These are phyloP conservation scores for Rhynchospora pubera DNA, from an alignment of 176 grass and related monocot genomes.

Conservation along the genomic window DNA sequence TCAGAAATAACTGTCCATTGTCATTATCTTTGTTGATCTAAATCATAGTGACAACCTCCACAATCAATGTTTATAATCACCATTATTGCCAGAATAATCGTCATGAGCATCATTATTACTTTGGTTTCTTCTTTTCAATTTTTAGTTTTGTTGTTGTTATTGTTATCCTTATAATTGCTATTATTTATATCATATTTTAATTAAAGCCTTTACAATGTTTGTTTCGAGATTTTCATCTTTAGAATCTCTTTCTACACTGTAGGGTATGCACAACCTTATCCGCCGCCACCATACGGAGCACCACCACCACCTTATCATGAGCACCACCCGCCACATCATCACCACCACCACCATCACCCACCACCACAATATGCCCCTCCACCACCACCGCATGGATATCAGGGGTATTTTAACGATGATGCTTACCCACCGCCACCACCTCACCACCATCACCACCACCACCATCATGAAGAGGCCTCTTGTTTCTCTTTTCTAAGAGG, in stretches of 20 bases:
- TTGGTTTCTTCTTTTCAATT: neutral
- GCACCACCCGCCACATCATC: neutral
- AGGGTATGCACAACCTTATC: slow-evolving; percentile 13
- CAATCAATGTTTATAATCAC: neutral
- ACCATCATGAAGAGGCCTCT: slow-evolving; percentile 39
- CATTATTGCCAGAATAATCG: too few species aligned
- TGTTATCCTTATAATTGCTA: neutral
- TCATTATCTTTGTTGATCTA: too few species aligned
- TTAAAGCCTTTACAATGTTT: neutral
- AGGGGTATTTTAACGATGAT: slow-evolving; percentile 68
- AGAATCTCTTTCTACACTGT: neutral
- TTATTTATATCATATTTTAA: neutral
- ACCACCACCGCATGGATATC: slow-evolving; percentile 56
- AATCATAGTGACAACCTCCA: neutral
- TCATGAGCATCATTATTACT: neutral
- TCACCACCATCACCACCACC: slow-evolving; percentile 23
- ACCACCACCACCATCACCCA: slow-evolving; percentile 20
- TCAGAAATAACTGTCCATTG: too few species aligned
- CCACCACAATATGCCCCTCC: slow-evolving; percentile 26
- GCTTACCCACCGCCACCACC: slow-evolving; percentile 36
- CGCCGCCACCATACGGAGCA: neutral
- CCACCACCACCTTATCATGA: slow-evolving; percentile 10
- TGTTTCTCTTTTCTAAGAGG: slow-evolving; percentile 79
- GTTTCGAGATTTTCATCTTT: neutral
- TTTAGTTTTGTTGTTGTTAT: neutral